A percentile compares a stretch with the other conserved stretches of the same genome.
These are phyloP conservation scores for Blepharisma undulans DNA, from an alignment of 169 alveolate species.

Conservation along the genomic window DNA sequence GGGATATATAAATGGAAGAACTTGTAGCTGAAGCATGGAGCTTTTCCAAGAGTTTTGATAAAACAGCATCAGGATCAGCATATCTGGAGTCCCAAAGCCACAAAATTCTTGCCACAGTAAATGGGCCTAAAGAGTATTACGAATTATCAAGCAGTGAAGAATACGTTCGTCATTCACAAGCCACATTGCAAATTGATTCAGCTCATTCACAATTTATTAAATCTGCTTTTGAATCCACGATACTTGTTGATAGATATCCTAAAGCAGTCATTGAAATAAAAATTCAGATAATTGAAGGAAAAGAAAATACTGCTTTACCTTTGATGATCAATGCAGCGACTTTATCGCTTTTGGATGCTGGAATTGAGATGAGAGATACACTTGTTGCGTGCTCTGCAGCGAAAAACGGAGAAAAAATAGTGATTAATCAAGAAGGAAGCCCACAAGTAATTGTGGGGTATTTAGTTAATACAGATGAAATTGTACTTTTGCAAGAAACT, in stretches of 20 bases:
- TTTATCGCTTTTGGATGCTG: constrained; percentile 23
- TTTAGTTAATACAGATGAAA: constrained; percentile 21
- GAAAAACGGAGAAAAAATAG: not conserved
- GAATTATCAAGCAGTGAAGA: constrained; percentile 31
- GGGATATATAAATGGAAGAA: not conserved
- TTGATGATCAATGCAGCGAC: constrained; percentile 29
- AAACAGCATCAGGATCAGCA: constrained; percentile 16
- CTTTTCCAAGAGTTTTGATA: constrained; percentile 3
- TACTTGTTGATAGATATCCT: constrained; percentile 29
- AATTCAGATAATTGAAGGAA: constrained; percentile 9
- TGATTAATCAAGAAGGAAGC: not conserved
- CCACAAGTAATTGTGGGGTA: not conserved
- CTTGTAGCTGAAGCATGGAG: constrained; percentile 27
- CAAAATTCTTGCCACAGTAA: constrained; percentile 4
- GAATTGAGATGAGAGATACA: constrained; percentile 35
- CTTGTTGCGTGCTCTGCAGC: not conserved
- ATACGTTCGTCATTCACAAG: constrained; percentile 26
- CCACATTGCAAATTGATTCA: not conserved
- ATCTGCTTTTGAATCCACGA: not conserved
- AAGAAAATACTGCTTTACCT: not conserved
- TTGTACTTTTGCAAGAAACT: not conserved
- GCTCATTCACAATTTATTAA: not conserved
- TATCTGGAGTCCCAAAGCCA: not conserved
- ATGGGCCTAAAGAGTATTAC: constrained; percentile 16
- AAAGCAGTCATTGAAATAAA: constrained; percentile 20